phyloP scores from a whole-genome alignment of 1,284 basidiomycete species.

The Apiotrichum sp. region DNA sequence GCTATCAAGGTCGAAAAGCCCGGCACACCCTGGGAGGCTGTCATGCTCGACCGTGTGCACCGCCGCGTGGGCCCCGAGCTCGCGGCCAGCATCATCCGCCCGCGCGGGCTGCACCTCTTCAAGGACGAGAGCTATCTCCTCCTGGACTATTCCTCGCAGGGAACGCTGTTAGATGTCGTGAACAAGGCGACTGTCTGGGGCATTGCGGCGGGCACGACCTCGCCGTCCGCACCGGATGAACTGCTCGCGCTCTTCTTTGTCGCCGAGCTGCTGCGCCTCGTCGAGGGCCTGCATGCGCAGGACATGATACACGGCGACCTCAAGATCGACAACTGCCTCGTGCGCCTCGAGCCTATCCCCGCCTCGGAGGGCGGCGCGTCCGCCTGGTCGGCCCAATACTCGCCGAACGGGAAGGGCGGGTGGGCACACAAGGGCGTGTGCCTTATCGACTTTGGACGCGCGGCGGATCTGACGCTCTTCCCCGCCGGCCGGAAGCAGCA shows the following conservation, averaged over 20 bases:
- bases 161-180: conserved; percentile 86
- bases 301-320: conserved; percentile 96
- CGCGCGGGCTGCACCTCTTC: conserved; percentile 72
- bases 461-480: conserved; percentile 78
- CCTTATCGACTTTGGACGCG: conserved; percentile 93
- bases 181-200: conserved; percentile 69
- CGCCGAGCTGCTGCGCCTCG: conserved; percentile 74
- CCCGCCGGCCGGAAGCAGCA: conserved; percentile 58
- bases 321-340: conserved; percentile 97
- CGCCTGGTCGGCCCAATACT: conserved; percentile 69
- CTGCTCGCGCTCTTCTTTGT: conserved; percentile 92
- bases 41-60: conserved; percentile 74
- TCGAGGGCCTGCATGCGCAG: conserved; percentile 72
- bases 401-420: conserved; percentile 66
- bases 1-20: conserved; percentile 93
- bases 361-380: conserved; percentile 52
- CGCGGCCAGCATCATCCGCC: conserved; percentile 62
- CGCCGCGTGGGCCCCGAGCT: conserved; percentile 56
- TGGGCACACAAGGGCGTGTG: conserved; percentile 85
- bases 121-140: conserved; percentile 85
- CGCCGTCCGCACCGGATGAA: conserved; percentile 64
- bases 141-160: conserved; percentile 82
- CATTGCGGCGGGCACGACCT: conserved; percentile 35
- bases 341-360: conserved; percentile 77
- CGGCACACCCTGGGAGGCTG: conserved; percentile 86